Conservation (phyloP, 371 early-diverging fungal species). For the Basidiobolus meristosporus region DNA sequence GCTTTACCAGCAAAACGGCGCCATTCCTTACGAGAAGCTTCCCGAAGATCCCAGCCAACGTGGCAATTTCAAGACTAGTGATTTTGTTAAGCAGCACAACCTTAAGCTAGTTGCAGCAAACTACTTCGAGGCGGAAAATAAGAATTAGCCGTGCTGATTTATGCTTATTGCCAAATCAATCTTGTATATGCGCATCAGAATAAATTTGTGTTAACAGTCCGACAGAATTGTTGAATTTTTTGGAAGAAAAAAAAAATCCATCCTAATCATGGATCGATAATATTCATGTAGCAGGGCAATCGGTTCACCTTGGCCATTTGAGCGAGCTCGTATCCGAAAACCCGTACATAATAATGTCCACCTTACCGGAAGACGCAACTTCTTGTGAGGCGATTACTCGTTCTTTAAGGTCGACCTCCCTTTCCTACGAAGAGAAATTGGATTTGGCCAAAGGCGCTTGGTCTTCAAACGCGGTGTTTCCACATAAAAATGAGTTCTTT, state of each 20-base stretch:
- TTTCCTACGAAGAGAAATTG: neutral
- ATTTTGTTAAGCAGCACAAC: constrained; percentile 18
- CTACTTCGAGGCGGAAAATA: constrained; percentile 22
- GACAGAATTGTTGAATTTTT: no score
- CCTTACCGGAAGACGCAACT: neutral
- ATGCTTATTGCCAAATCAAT: no score
- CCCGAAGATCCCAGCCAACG: constrained; percentile 8
- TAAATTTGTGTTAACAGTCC: no score
- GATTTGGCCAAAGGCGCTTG: neutral
- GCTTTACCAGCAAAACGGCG: constrained; percentile 24
- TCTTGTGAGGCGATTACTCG: neutral
- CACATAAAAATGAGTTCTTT: constrained; percentile 1
- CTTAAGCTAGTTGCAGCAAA: constrained; percentile 29
- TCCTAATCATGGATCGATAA: no score
- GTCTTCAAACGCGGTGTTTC: neutral
- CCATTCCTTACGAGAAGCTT: constrained; percentile 8
- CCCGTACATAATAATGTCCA: no score
- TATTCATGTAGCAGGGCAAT: no score
- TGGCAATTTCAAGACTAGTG: constrained; percentile 15
- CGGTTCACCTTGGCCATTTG: no score
- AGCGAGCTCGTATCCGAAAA: no score
- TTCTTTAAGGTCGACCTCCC: neutral
- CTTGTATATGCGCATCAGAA: no score
- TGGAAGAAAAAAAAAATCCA: no score
- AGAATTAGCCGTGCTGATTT: neutral